Base-by-base conservation (phyloP, 192 early-diverging fungal species). In the Geranomyces michiganensis region DNA sequence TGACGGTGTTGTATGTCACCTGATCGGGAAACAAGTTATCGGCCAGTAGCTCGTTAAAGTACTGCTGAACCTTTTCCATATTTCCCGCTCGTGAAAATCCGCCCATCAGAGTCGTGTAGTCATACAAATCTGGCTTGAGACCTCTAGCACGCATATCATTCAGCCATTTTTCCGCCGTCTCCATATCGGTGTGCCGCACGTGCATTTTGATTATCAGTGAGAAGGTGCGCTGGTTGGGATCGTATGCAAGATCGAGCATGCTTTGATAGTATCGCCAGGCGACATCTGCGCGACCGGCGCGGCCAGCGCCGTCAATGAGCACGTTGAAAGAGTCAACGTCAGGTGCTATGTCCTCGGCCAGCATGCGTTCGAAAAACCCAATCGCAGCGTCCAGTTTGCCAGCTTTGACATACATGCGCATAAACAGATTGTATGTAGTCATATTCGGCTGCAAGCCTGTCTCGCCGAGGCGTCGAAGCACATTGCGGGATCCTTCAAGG, bases 361-460 rank as follows among this genome's bases (percentile, higher is more conserved):
- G 68, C 79, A 81, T 81, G 13, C 68, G 66, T 14, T 74, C 61
- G 56, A 75, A 81, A 53, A 81, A 81, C n/a, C 22, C 65, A 36
- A 77, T 56, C n/a, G 68, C 63, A 12, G 41, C 73, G 22, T 27
- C 26, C 14, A 72, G 47, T 13, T 81, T 65, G 24, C 55, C 33
- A 4, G 53, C 53, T 32, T 55, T 30, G n/a, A 70, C 48, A 22
- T 77, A 66, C 41, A 77, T 43, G 14, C 56, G 4, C 58, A 81
- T 65, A 49, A 77, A 81, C 29, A 70, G 62, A 58, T 81, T 81
- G 73, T 81, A 81, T 19, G 79, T 81, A 24, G 10, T 0, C 56
- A 77, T 51, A 66, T 81, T 67, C 3, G 79, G 79, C 15, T 22
- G 21, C 36, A 81, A 41, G 1, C 66, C 66, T 12, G 44, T 51